Evolutionary conservation across 176 grass and related monocot genomes (phyloP).

Genomic region (Elaeis guineensis): DNA sequence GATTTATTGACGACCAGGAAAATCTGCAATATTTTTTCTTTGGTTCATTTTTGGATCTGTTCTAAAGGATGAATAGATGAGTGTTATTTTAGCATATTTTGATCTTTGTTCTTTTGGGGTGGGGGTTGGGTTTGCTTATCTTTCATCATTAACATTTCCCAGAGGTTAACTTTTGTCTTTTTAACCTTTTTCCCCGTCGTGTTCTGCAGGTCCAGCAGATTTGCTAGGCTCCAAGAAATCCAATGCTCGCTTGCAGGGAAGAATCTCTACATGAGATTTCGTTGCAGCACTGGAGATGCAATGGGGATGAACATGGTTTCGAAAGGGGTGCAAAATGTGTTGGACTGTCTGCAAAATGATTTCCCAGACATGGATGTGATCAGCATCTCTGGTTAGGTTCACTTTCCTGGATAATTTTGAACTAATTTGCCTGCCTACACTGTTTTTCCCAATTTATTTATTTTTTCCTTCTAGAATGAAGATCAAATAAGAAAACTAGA

Average conservation of each 20-base stretch:
- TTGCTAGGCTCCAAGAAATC: conserved; percentile 56
- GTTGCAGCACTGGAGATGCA: conserved; percentile 71
- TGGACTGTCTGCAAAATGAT: conserved; percentile 47
- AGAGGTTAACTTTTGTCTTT: too few species aligned
- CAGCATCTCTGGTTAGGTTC: conserved; percentile 62
- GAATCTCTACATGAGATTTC: conserved; percentile 73
- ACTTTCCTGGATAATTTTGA: neutral
- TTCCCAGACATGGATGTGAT: conserved; percentile 73
- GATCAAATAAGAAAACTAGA: too few species aligned
- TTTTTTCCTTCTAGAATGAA: too few species aligned
- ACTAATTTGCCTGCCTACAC: neutral
- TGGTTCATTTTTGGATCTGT: too few species aligned
- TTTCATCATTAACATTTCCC: too few species aligned
- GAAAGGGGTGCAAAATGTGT: conserved; percentile 72
- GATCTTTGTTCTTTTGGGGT: too few species aligned
- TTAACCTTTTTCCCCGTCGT: too few species aligned
- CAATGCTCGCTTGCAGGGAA: conserved; percentile 62
- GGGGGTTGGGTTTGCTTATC: too few species aligned
- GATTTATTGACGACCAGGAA: too few species aligned
- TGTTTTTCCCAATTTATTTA: neutral
- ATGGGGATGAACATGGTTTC: conserved; percentile 97
- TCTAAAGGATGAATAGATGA: too few species aligned
- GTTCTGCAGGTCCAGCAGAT: conserved; percentile 68
- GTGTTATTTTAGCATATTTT: too few species aligned
- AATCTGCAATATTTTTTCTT: too few species aligned